Evolutionary conservation across 2,329 filamentous ascomycete genomes (phyloP), one percentile per base, ranked within the genome.

Genomic region (Clarireedia hainanense): DNA sequence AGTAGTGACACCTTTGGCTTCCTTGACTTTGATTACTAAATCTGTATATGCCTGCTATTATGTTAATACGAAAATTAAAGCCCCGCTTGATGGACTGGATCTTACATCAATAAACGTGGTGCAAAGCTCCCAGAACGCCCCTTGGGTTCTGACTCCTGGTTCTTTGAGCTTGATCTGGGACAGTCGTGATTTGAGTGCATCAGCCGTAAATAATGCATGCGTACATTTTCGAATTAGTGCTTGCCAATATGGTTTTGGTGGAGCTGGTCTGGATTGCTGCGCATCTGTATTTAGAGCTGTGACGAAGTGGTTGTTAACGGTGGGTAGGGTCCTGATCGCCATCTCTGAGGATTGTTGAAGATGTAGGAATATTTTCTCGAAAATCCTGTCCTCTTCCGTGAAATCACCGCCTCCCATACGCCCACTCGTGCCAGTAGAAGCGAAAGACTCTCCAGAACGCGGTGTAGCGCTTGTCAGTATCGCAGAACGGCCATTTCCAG

Each of bases 101-200:
- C 64, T 53, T 60, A 68, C 67, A 63, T 80, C 80, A 60, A 89
- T 80, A 61, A 90, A 90, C 63, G 77, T 79, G 71, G 86, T 90
- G 73, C 88, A 94, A 52, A 91, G 75, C 61, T 81, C 75, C 80
- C 83, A 85, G 68, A 85, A 86, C 15, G 73, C 72, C 2, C 75
- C 69, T 64, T 85, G 81, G 2, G 78, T 83, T 53, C 89, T 80
- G 50, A 89, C 80, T 10, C 83, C 85, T 6, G 89, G 88, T 64
- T 96, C 91, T 68, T 92, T 94, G 10, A 95, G 76, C 68, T 91
- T 91, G 74, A 96, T 89, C 47, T 80, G 78, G 3, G 85, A 89
- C 10, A 96, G 73, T n/a, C 86, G 80, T 40, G 76, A 76, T 65
- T 88, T 86, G 27, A 96, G 76, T 10, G 81, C 77, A 65, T 91